Conservation (phyloP, 2,329 filamentous ascomycete species). For the Ophiostoma australiae region DNA sequence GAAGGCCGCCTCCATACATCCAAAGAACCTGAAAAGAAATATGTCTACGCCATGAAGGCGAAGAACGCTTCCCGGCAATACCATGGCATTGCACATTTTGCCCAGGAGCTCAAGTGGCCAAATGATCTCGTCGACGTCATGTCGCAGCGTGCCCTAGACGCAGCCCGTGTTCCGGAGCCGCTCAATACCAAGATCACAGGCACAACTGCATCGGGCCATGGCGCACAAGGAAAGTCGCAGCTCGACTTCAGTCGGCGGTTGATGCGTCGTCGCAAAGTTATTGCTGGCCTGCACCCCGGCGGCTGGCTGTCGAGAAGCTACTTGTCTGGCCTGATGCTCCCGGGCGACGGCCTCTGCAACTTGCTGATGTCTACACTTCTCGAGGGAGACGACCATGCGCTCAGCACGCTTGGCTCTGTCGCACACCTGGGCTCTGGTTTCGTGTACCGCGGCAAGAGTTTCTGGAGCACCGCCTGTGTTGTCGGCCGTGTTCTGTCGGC, state of each 20-base stretch:
- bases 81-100: conserved; percentile 59
- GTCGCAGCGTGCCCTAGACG: conserved; percentile 3
- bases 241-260: conserved; percentile 33
- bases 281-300: conserved; percentile 53
- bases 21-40: conserved; percentile 31
- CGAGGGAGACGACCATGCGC: conserved; percentile 58
- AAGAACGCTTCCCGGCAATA: conserved; percentile 56
- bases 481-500: conserved; percentile 61
- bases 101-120: conserved; percentile 58
- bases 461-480: conserved; percentile 64
- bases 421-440: conserved; percentile 62
- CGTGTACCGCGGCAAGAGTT: conserved; percentile 58
- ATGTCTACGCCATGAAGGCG: conserved; percentile 49
- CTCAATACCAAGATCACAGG: conserved; percentile 39
- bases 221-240: conserved; percentile 25
- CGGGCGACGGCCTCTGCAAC: conserved; percentile 58
- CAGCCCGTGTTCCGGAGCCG: conserved; percentile 28
- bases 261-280: conserved; percentile 49
- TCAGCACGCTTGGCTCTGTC: conserved; percentile 54
- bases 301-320: conserved; percentile 67
- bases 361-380: conserved; percentile 62
- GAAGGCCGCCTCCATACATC: conserved; percentile 25
- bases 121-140: conserved; percentile 34
- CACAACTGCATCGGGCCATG: conserved; percentile 28
- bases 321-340: conserved; percentile 59